phyloP scores from a whole-genome alignment of 805 yeast species.

The Crinitomyces ghanaensis region DNA sequence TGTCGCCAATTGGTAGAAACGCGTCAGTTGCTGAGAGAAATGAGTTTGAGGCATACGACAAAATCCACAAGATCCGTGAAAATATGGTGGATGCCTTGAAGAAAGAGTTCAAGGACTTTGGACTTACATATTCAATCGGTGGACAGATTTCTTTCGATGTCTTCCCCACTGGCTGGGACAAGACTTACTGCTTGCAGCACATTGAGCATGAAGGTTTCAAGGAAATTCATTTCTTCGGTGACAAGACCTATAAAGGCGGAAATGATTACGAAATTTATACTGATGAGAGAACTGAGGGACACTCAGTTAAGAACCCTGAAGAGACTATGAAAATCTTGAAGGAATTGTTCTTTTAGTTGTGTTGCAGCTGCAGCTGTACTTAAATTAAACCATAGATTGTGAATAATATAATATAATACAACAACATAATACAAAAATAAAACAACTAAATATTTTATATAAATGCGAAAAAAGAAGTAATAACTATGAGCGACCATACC shows the following conservation, averaged over 20 bases:
- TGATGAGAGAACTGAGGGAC: conserved; percentile 92
- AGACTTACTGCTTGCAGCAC: conserved; percentile 94
- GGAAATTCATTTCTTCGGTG: conserved; percentile 95
- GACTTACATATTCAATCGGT: conserved; percentile 93
- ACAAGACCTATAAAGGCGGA: conserved; percentile 93
- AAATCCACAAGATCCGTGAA: conserved; percentile 68
- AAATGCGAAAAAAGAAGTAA: neutral
- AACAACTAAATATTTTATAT: too few species aligned
- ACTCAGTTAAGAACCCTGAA: conserved; percentile 77
- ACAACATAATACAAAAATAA: neutral
- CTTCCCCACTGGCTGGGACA: conserved; percentile 99
- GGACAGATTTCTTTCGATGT: conserved; percentile 99
- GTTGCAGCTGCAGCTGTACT: neutral
- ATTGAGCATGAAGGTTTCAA: conserved; percentile 75
- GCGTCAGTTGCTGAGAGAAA: conserved; percentile 90
- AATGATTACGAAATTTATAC: conserved; percentile 94
- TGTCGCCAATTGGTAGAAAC: conserved; percentile 97
- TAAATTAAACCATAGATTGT: too few species aligned
- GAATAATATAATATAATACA: neutral
- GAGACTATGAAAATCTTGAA: conserved; percentile 81
- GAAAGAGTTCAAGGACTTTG: conserved; percentile 70
- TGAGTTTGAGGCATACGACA: conserved; percentile 81
- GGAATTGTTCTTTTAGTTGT: conserved; percentile 55
- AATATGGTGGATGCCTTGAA: conserved; percentile 75
- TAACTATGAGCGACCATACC: neutral